Base-by-base conservation (phyloP, 2,329 filamentous ascomycete genomes). In the Aspergillus niger region DNA sequence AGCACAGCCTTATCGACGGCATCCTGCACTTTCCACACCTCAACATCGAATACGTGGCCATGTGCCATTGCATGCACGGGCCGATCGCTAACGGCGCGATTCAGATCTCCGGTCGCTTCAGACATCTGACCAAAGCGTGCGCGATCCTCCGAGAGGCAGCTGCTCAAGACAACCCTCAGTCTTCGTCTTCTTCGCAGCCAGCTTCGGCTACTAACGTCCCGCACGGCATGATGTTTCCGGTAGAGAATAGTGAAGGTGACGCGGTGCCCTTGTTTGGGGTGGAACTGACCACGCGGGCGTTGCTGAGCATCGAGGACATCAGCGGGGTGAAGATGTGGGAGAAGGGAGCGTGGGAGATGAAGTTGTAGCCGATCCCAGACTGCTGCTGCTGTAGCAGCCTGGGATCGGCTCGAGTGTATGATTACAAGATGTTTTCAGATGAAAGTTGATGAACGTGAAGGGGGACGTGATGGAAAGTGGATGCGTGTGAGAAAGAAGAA, bases 241-340 rank as follows among this genome's bases (percentile, higher is more conserved):
- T 49, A 5, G 24, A 26, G 13, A 28, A 32, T 2, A 17, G 26
- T 4, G 47, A 50, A 2, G 47, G 26, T 3, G 47, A 50, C 1
- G 3, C 8, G 15, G 28, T 11, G 13, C 13, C 11, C 15, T 8
- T 50, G 2, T 17, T 50, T 11, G 47, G 47, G 15, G 8, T 50
- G 1, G 47, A 50, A 30, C 3, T 32, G 3, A 50, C 8, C 26
- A 50, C 47, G 26, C 47, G 47, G 24, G 47, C 26, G 4, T 17
- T 30, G n/a, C 15, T 50, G 15, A n/a, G 26, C 15, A 50, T 50
- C 26, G 47, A 60, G 22, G 64, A 70, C 4, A 62, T 65, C 32
- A 17, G 22, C 5, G 68, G 63, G 17, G 58, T 70, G 50, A 69
- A 66, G 52, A 65, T 72, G 52, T 72, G 70, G 70, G 55, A 69